phyloP scores from a whole-genome alignment of 768 basidiomycete genomes.

The Solioccasus polychromus region DNA sequence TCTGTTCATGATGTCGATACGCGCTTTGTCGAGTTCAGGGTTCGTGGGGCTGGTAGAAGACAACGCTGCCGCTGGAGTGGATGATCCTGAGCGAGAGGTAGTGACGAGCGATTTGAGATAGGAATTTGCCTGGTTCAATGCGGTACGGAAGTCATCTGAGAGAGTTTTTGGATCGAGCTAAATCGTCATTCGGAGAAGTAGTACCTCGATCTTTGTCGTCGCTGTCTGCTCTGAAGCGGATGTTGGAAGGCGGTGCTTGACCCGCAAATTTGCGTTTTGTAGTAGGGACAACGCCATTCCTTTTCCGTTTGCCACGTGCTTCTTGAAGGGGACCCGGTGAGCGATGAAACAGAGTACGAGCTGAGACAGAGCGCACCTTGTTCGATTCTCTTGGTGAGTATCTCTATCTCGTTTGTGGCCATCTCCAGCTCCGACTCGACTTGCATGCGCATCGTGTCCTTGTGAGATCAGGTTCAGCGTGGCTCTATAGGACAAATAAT shows the following conservation, averaged over 20 bases:
- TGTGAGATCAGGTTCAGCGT: conserved; percentile 9
- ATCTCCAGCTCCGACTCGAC: conserved; percentile 77
- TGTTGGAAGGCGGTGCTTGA: conserved; percentile 28
- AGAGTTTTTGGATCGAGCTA: conserved; percentile 10
- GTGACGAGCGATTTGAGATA: conserved; percentile 56
- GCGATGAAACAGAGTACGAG: not conserved
- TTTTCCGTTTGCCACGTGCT: conserved; percentile 31
- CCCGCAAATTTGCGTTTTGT: conserved; percentile 35
- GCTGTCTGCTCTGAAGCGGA: conserved; percentile 30
- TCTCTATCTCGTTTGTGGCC: conserved; percentile 69
- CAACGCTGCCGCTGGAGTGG: conserved; percentile 35
- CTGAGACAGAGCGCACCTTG: conserved; percentile 32
- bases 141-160: conserved; percentile 71
- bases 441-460: conserved; percentile 66
- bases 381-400: conserved; percentile 52
- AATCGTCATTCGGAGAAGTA: not conserved
- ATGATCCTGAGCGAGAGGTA: conserved; percentile 37
- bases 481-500: conserved; percentile 4
- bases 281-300: conserved; percentile 21
- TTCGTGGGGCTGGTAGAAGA: conserved; percentile 33
- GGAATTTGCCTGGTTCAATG: conserved; percentile 59
- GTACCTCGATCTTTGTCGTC: conserved; percentile 37
- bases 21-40: conserved; percentile 47
- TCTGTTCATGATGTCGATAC: conserved; percentile 62
- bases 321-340: conserved; percentile 14